Percentiles rank a stretch among this genome's conserved stretches.
Evolutionary conservation across 495 filamentous ascomycete genomes (phyloP).

Genomic region (Xylaria castorea): DNA sequence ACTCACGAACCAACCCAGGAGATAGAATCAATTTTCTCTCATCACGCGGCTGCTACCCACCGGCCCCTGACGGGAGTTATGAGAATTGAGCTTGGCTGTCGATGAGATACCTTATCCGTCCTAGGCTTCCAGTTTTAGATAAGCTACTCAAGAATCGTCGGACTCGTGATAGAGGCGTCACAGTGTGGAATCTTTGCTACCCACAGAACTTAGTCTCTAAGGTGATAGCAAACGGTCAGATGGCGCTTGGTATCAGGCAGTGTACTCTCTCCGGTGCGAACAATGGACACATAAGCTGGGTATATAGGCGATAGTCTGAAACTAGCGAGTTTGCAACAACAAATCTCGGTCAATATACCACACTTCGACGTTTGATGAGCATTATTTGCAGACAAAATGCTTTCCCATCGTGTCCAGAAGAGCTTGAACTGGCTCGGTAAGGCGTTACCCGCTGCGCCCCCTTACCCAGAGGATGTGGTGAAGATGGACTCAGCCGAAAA

Average conservation of each 20-base stretch:
- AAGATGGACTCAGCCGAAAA: constrained; percentile 18
- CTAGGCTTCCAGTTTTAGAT: background rate
- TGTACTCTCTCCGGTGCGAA: background rate
- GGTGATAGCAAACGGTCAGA: background rate
- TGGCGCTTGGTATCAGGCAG: background rate
- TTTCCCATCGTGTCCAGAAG: constrained; percentile 12
- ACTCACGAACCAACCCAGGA: background rate
- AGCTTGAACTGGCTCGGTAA: constrained; percentile 10
- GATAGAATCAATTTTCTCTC: background rate
- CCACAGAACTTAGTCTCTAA: background rate
- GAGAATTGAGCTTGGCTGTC: background rate
- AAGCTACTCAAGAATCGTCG: background rate
- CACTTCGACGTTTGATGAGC: background rate
- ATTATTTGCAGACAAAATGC: background rate
- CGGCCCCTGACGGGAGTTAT: background rate
- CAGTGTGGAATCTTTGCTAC: background rate
- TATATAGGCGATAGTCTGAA: background rate
- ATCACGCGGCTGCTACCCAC: background rate
- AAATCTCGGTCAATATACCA: background rate
- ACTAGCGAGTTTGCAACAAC: background rate
- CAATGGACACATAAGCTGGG: background rate
- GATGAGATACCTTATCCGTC: background rate
- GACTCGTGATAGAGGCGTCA: background rate
- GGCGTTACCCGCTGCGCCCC: background rate
- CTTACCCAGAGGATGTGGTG: constrained; percentile 15